Percentiles rank a stretch among this genome's conserved stretches.
Evolutionary conservation across 1,284 basidiomycete species (phyloP).

Genomic region (Thecaphora thlaspeos): DNA sequence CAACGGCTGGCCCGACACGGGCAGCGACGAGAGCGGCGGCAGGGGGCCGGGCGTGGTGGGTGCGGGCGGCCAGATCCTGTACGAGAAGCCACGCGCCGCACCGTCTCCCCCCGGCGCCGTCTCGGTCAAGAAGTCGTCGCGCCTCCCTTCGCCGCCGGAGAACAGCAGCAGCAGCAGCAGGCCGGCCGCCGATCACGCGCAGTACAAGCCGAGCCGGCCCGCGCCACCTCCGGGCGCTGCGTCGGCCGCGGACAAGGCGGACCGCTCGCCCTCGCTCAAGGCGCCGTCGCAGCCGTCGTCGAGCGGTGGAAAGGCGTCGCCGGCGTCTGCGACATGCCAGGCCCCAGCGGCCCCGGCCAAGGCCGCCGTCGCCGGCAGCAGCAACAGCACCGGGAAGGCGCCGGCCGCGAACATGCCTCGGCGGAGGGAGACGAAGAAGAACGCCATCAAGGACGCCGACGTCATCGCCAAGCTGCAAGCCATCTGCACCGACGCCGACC

Average conservation of each 20-base stretch:
- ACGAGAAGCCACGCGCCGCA: constrained; percentile 43
- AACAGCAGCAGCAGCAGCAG: not conserved
- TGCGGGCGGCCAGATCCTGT: constrained; percentile 13
- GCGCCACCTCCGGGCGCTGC: constrained; percentile 21
- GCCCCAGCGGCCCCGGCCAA: no score
- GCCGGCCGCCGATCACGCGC: constrained; percentile 5
- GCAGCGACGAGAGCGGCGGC: constrained; percentile 24
- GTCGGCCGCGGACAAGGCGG: not conserved
- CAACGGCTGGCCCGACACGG: constrained; percentile 3
- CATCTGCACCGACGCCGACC: constrained; percentile 97
- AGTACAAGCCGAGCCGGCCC: constrained; percentile 39
- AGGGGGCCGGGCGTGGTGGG: constrained; percentile 1
- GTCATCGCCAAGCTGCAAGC: constrained; percentile 85
- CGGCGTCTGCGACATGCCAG: no score
- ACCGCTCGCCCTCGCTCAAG: not conserved
- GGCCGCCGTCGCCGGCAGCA: constrained; percentile 6
- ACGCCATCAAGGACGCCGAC: constrained; percentile 75
- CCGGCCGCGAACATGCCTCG: constrained; percentile 61
- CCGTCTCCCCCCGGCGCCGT: constrained; percentile 28
- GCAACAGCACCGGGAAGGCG: constrained; percentile 5
- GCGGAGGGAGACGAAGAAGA: constrained; percentile 71
- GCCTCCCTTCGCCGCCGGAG: constrained; percentile 8
- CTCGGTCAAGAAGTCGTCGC: constrained; percentile 6
- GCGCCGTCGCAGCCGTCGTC: not conserved
- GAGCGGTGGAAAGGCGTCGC: not conserved